phyloP scores from a whole-genome alignment of 106 monocot species.

The Hemerocallis citrina region DNA sequence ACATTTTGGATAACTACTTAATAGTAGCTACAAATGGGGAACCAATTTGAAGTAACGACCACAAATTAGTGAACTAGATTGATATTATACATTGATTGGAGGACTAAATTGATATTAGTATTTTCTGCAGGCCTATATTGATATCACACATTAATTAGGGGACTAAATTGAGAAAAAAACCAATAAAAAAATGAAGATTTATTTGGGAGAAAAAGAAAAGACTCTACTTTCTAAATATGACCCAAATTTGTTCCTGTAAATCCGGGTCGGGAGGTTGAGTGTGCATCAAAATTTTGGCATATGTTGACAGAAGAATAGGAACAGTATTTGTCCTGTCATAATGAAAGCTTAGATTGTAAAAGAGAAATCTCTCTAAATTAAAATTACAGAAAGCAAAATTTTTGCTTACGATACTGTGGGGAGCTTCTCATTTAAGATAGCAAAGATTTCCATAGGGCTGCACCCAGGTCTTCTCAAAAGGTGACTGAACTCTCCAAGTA shows the following conservation, averaged over 20 bases:
- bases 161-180: background rate
- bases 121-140: too few species aligned
- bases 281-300: conserved; percentile 99
- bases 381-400: background rate
- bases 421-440: conserved; percentile 86
- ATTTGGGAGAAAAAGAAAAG: conserved; percentile 24
- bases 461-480: conserved; percentile 95
- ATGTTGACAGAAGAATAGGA: conserved; percentile 96
- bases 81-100: too few species aligned
- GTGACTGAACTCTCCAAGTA: conserved; percentile 97
- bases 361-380: background rate
- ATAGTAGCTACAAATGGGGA: too few species aligned
- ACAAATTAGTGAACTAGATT: too few species aligned
- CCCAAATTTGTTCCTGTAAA: conserved; percentile 83
- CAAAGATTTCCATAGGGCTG: conserved; percentile 87
- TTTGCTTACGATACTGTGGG: conserved; percentile 86
- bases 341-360: background rate
- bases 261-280: conserved; percentile 83
- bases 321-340: conserved; percentile 60
- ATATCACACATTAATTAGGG: too few species aligned
- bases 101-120: too few species aligned
- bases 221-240: conserved; percentile 84
- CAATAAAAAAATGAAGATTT: conserved; percentile 5
- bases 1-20: too few species aligned
- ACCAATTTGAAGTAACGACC: too few species aligned